Evolutionary conservation across 2,329 filamentous ascomycete species (phyloP).

Genomic region (Geosmithia flava): DNA sequence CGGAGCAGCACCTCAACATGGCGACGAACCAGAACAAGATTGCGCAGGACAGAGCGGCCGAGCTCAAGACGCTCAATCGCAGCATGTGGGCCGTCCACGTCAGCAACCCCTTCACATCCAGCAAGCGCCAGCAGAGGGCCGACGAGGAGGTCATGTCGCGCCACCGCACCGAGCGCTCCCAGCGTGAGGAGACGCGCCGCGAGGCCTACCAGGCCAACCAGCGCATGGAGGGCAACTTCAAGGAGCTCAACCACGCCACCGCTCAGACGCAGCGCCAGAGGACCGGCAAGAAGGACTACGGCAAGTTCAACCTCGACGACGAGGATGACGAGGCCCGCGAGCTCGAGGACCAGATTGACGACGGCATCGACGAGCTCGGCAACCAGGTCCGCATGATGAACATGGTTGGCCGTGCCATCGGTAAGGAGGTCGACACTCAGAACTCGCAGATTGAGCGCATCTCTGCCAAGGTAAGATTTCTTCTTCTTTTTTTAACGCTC

Average conservation of each 20-base stretch:
- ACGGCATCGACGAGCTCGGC: constrained; percentile 51
- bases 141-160: constrained; percentile 60
- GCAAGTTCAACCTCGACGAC: constrained; percentile 69
- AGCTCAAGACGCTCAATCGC: constrained; percentile 74
- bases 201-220: constrained; percentile 38
- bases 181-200: constrained; percentile 48
- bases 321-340: constrained; percentile 40
- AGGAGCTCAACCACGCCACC: constrained; percentile 18
- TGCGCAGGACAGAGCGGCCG: constrained; percentile 68
- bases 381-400: constrained; percentile 61
- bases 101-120: constrained; percentile 64
- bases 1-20: constrained; percentile 71
- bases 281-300: constrained; percentile 26
- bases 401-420: constrained; percentile 59
- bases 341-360: constrained; percentile 42
- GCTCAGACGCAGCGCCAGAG: constrained; percentile 14
- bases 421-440: constrained; percentile 62
- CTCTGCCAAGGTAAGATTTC: constrained; percentile 51
- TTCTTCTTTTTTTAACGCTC: neutral
- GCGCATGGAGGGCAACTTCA: constrained; percentile 39
- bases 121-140: constrained; percentile 47
- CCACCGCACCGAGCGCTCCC: constrained; percentile 51
- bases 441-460: constrained; percentile 67
- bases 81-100: constrained; percentile 87
- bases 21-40: constrained; percentile 64